Conservation (phyloP, 345 rosid species). For the Orychophragmus violaceus region DNA sequence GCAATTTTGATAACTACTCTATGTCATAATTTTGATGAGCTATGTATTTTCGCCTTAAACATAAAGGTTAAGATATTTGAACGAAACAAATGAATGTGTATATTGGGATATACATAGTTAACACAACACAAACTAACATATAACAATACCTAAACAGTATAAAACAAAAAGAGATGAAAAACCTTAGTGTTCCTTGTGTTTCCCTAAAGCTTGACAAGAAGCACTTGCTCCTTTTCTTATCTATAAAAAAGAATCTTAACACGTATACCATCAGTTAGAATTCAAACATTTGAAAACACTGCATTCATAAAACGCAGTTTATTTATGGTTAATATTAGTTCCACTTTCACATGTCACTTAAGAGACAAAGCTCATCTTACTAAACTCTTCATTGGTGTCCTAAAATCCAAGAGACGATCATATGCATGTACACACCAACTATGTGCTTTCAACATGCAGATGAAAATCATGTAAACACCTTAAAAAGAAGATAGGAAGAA, state of each 20-base stretch:
- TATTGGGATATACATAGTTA: constrained; percentile 4
- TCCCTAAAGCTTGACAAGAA: constrained; percentile 24
- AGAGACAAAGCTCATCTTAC: not conserved
- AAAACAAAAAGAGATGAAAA: constrained; percentile 8
- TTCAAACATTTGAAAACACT: constrained; percentile 1
- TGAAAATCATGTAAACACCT: not conserved
- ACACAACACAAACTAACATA: not conserved
- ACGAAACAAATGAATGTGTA: constrained; percentile 4
- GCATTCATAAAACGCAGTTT: too few species aligned
- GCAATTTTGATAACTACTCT: not conserved
- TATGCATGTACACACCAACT: constrained; percentile 20
- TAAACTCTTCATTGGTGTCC: not conserved
- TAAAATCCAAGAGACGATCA: constrained; percentile 12
- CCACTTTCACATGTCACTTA: not conserved
- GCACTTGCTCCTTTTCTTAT: constrained; percentile 19
- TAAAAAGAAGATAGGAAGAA: not conserved
- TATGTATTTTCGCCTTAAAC: not conserved
- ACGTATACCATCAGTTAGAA: constrained; percentile 9
- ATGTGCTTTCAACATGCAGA: constrained; percentile 15
- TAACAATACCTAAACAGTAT: constrained; percentile 16
- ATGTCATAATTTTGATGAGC: not conserved
- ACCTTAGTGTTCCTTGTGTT: constrained; percentile 11
- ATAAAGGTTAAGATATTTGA: not conserved
- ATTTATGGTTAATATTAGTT: too few species aligned
- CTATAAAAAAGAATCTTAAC: constrained; percentile 14